A percentile compares a stretch with the other conserved stretches of the same genome.
phyloP scores from a whole-genome alignment of 2,329 filamentous ascomycete genomes.

The Aspergillus persii region DNA sequence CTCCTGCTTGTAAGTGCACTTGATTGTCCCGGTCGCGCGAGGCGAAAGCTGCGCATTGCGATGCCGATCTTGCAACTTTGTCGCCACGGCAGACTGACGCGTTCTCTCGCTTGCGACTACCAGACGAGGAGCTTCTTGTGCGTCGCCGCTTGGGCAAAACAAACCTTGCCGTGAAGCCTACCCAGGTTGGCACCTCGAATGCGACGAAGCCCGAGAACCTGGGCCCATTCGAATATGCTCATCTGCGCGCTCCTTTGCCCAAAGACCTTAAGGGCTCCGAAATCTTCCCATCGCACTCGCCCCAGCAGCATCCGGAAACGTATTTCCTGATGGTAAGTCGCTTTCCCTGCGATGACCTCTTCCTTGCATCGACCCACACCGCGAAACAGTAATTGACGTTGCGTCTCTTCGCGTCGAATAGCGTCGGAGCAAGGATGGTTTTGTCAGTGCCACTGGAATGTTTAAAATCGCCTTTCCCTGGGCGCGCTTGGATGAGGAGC shows the following conservation, averaged over 20 bases:
- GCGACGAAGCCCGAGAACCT: constrained; percentile 71
- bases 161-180: constrained; percentile 78
- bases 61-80: constrained; percentile 4
- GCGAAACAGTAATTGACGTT: background rate
- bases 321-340: constrained; percentile 85
- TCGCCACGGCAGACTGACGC: constrained; percentile 15
- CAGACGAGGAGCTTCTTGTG: constrained; percentile 72
- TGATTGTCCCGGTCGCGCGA: constrained; percentile 17
- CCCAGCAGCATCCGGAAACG: constrained; percentile 68
- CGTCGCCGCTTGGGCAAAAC: constrained; percentile 91
- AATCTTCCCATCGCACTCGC: constrained; percentile 76
- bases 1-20: constrained; percentile 45
- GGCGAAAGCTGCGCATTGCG: constrained; percentile 1
- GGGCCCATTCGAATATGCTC: constrained; percentile 91
- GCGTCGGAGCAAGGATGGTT: constrained; percentile 66
- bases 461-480: constrained; percentile 68
- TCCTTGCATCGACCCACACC: background rate
- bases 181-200: constrained; percentile 66
- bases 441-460: constrained; percentile 66
- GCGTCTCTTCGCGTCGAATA: constrained; percentile 22
- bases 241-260: constrained; percentile 86
- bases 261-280: constrained; percentile 84
- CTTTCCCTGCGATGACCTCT: background rate
- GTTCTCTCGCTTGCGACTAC: constrained; percentile 4
- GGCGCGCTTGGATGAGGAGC: constrained; percentile 60